phyloP scores from a whole-genome alignment of 1,284 basidiomycete species.

The Fomitopsis schrenkii region DNA sequence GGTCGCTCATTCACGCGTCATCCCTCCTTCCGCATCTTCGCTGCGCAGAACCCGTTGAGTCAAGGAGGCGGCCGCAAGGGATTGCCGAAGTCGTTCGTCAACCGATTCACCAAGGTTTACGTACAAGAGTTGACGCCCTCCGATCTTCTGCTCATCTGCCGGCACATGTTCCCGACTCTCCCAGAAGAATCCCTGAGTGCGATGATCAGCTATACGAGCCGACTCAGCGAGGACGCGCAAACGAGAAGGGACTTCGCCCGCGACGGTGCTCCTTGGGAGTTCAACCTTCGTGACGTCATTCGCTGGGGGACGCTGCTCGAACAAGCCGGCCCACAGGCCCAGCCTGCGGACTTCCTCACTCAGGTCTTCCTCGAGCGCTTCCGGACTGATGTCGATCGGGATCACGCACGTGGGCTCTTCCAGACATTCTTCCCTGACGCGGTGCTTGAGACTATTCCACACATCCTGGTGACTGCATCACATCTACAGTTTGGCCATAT shows the following conservation, averaged over 20 bases:
- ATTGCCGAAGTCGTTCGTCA: constrained; percentile 95
- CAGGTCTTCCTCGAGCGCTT: constrained; percentile 87
- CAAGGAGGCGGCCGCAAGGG: constrained; percentile 99
- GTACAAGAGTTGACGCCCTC: constrained; percentile 81
- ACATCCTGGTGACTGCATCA: constrained; percentile 47
- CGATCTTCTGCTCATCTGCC: constrained; percentile 83
- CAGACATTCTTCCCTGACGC: constrained; percentile 46
- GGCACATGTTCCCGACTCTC: constrained; percentile 67
- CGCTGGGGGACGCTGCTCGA: constrained; percentile 79
- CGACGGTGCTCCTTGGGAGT: constrained; percentile 96
- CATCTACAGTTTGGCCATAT: constrained; percentile 74
- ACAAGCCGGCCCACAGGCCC: constrained; percentile 30
- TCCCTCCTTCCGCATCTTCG: constrained; percentile 93
- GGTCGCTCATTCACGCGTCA: constrained; percentile 88
- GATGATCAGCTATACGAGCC: constrained; percentile 87
- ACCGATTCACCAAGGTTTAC: constrained; percentile 97
- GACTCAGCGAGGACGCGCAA: constrained; percentile 70
- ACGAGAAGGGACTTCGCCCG: constrained; percentile 70
- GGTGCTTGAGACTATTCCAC: constrained; percentile 20
- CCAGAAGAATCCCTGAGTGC: constrained; percentile 49
- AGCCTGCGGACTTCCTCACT: constrained; percentile 64
- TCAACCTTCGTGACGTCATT: constrained; percentile 94
- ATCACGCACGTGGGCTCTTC: constrained; percentile 60
- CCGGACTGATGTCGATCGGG: constrained; percentile 67
- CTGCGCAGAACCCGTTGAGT: constrained; percentile 94